Percentiles rank a stretch among this genome's conserved stretches.
phyloP scores from a whole-genome alignment of 106 monocot species.

The Vanilla planifolia region DNA sequence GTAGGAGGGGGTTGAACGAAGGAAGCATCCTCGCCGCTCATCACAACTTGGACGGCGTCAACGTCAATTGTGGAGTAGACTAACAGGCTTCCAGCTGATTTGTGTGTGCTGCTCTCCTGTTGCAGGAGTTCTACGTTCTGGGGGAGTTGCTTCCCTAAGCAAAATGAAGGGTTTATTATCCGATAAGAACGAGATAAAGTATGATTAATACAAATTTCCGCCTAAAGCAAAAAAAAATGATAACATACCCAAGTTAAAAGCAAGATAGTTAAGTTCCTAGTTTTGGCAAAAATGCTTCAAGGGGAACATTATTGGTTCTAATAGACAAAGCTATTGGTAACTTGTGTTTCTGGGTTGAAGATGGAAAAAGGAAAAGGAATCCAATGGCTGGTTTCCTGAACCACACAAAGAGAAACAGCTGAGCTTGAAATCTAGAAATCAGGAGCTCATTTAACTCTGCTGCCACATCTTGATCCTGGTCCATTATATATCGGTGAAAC shows the following conservation, averaged over 20 bases:
- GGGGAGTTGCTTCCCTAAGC: conserved; percentile 89
- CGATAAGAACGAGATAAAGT: no score
- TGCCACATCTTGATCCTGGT: no score
- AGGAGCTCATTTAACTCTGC: no score
- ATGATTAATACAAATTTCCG: no score
- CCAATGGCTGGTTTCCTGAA: not conserved
- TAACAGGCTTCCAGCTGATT: conserved; percentile 66
- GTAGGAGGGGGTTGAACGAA: conserved; percentile 84
- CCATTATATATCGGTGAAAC: conserved; percentile 12
- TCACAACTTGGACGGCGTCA: conserved; percentile 68
- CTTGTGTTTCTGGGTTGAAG: not conserved
- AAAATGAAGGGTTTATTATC: no score
- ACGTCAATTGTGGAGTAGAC: conserved; percentile 78
- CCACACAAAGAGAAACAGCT: conserved; percentile 4
- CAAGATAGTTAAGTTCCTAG: no score
- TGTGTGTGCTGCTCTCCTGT: conserved; percentile 97
- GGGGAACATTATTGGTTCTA: no score
- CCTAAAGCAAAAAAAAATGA: no score
- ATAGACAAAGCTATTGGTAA: no score
- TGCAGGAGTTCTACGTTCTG: conserved; percentile 94
- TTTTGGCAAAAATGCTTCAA: no score
- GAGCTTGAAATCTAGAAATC: no score
- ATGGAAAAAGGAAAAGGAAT: not conserved
- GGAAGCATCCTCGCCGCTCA: conserved; percentile 85
- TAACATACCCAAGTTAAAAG: no score